Base-by-base conservation (phyloP, 306 rosid genomes). In the Dalbergia oliveri region DNA sequence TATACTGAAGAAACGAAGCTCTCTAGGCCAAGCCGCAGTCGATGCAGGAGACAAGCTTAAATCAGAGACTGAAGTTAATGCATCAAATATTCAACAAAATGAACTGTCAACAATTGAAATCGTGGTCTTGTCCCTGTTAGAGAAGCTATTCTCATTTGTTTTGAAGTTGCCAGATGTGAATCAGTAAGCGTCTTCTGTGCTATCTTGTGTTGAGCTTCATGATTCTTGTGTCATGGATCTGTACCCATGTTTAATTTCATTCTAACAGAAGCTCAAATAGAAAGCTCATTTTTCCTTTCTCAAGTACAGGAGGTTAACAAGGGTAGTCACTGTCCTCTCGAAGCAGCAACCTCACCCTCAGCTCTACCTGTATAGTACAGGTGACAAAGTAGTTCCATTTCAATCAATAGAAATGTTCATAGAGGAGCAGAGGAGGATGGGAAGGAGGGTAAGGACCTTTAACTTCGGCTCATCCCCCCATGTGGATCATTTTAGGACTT, bases 291-390 rank as follows among this genome's bases (percentile, higher is more conserved):
- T 66, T 54, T 74, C 8, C 6, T 73, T 67, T 58, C 69, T 80
- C 78, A 54, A 75, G 19, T 57, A 66, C 92, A 95, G 99, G 96
- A 91, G 92, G 79, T 86, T 95, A 86, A 86, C 82, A 16, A 86
- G 80, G 78, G 65, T 91, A 21, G 91, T 88, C 9, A 83, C 81
- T 2, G 80, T 71, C 56, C 96, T 93, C 43, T 62, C 56, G 8
- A 64, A 84, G 69, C 82, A 81, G 81, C 94, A 88, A 78, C 87
- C 93, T 49, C 91, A 90, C 71, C 96, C 98, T 64, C 98, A 95
- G 89, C 98, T 95, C 66, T 95, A 91, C 88, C 81, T 93, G 76
- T 95, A 95, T 66, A 95, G 99, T 72, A 81, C 97, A 3, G 97
- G 89, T 9, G 99, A 95, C 77, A 89, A 82, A 84, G 94, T 95